Conservation (phyloP, 768 basidiomycete genomes). For the Artomyces pyxidatus region DNA sequence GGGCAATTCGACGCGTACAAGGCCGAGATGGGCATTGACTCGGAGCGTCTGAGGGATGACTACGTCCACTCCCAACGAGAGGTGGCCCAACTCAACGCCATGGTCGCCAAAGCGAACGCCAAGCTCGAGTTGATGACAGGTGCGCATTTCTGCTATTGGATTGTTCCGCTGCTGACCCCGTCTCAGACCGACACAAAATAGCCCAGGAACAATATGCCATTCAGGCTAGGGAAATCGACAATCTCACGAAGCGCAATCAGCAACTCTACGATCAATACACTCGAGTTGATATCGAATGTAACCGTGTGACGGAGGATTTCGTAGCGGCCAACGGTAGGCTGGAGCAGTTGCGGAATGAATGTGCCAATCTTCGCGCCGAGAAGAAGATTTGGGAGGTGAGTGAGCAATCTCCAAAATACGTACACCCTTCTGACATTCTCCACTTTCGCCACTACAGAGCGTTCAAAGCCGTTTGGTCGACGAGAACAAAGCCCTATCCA, state of each 20-base stretch:
- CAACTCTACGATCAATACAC: slow-evolving; percentile 68
- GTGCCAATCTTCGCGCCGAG: slow-evolving; percentile 84
- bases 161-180: background rate
- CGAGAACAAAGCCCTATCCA: slow-evolving; percentile 72
- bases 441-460: slow-evolving; percentile 39
- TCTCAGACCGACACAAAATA: slow-evolving; percentile 62
- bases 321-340: slow-evolving; percentile 47
- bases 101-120: slow-evolving; percentile 77
- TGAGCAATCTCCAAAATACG: background rate
- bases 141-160: slow-evolving; percentile 24
- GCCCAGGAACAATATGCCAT: slow-evolving; percentile 59
- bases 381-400: slow-evolving; percentile 88
- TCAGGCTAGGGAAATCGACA: slow-evolving; percentile 58
- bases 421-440: background rate
- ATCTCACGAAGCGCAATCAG: slow-evolving; percentile 58
- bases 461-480: slow-evolving; percentile 75
- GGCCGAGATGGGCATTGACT: slow-evolving; percentile 74
- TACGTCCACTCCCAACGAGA: slow-evolving; percentile 58
- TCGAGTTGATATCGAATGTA: slow-evolving; percentile 67
- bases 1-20: slow-evolving; percentile 75
- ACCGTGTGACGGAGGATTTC: slow-evolving; percentile 60
- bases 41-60: slow-evolving; percentile 65
- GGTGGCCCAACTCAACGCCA: slow-evolving; percentile 51
- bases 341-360: slow-evolving; percentile 79
- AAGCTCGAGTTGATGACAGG: slow-evolving; percentile 74